Percentiles rank a stretch among this genome's conserved stretches.
phyloP scores from a whole-genome alignment of 345 rosid species.

The Balakata baccata region DNA sequence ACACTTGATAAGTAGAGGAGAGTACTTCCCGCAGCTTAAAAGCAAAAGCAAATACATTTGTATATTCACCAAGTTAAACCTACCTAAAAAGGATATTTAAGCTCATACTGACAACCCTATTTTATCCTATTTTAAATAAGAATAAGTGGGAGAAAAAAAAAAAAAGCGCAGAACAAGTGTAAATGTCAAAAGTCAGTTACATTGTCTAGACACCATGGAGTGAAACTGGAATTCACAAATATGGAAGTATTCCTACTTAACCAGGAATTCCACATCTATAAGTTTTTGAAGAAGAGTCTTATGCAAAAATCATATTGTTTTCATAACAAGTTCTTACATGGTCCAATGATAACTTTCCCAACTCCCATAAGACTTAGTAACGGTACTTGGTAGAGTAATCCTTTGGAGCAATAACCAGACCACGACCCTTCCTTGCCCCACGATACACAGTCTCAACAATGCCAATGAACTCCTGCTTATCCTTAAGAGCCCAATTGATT shows the following conservation, averaged over 20 bases:
- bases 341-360: not conserved
- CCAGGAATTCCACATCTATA: not conserved
- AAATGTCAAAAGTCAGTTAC: not conserved
- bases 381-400: slow-evolving; percentile 97
- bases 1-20: too few species aligned
- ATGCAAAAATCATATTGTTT: not conserved
- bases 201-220: not conserved
- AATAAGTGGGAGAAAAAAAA: not conserved
- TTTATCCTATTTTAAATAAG: not conserved
- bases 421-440: slow-evolving; percentile 92
- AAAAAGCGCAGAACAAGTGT: too few species aligned
- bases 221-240: not conserved
- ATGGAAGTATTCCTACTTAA: not conserved
- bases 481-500: slow-evolving; percentile 98
- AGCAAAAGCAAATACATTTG: not conserved
- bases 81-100: not conserved
- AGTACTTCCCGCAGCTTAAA: not conserved
- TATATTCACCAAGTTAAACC: not conserved
- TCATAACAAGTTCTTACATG: slow-evolving; percentile 2
- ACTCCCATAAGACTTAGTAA: slow-evolving; percentile 33
- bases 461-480: slow-evolving; percentile 93
- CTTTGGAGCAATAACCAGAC: slow-evolving; percentile 92
- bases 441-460: slow-evolving; percentile 85
- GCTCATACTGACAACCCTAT: not conserved
- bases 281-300: not conserved